Base-by-base conservation (phyloP, 768 basidiomycete species). In the Amanita exitialis region DNA sequence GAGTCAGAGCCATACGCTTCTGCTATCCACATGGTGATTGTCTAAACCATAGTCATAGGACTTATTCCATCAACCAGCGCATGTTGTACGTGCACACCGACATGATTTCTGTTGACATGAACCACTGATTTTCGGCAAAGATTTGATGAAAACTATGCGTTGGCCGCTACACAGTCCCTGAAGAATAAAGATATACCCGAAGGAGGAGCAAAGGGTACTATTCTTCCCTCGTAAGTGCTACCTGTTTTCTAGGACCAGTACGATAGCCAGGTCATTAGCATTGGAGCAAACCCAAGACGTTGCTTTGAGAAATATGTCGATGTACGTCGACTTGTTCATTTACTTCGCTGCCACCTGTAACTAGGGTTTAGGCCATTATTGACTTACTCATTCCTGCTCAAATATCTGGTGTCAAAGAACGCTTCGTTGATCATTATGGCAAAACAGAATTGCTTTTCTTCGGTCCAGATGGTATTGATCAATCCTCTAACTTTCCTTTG, bases 161-260 rank as follows among this genome's bases (percentile, higher is more conserved):
- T 99, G 44, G 95, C 95, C 1, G 83, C 90, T 10, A 99, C 96
- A 20, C 90, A 93, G 62, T 87, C 90, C 0, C 68, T 97, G 67
- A 99, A 97, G 79, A 93, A 94, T 68, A 94, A 93, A 72, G 94
- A 97, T 72, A 97, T 98, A 53, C 94, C 93, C 0, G 96, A 98
- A 68, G 86, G 87, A 57, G 96, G 96, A 55, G 90, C 93, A 23
- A 99, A 99, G 71, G 96, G 94, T 1, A 95, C 90, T 5, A 98
- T 98, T 59, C 69, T 98, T 39, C 95, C 90, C 51, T 90, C 90
- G 80, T 88, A 61, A 34, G 84, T 73, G 1, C 53, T 18, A 32
- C 2, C 5, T 25, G 5, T 27, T 27, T 21, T 25, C 35, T 37
- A 37, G 8, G 3, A n/a, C 4, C 12, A 37, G 21, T n/a, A n/a